Evolutionary conservation across 805 yeast species (phyloP), one percentile per base, ranked within the genome.

Genomic region (Scheffersomyces coipomensis): DNA sequence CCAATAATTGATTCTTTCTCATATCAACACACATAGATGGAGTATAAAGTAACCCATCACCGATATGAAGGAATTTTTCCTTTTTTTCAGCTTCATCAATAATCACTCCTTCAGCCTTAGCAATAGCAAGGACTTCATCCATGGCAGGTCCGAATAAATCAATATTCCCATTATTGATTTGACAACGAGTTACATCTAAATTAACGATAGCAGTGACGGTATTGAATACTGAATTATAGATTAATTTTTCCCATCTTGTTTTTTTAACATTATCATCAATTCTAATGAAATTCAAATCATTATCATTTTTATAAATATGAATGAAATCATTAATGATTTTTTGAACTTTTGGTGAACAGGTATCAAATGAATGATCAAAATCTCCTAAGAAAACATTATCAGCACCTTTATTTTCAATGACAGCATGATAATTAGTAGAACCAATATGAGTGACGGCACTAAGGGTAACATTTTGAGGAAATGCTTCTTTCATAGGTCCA

Each of bases 81-180:
- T 76, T 76, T 16, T 71, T 57, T n/a, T 62, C 75, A 7, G 19
- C 15, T 18, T 58, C 70, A 1, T 79, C 78, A 23, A 85, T 52
- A 3, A 65, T 68, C 26, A 76, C 72, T 0, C 87, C 87, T 42
- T 83, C 90, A 8, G 86, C 78, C 37, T 74, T 76, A 9, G 95
- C 95, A 42, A 85, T 74, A 3, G 70, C 71, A 16, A 75, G 57
- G 13, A 86, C 70, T 57, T 85, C 95, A 26, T 66, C 58, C 89
- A 83, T 83, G 0, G 86, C 84, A 3, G 87, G 88, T 16, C 50
- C 41, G 33, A 68, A 55, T 15, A 68, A 42, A 0, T 48, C 39
- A 11, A 58, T 55, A 42, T 60, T 63, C 10, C 59, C 66, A 13
- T 53, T 55, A 31, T 49, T 55, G 12, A 67, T 65, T 39, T 66